Evolutionary conservation across 495 filamentous ascomycete genomes (phyloP).

Genomic region (Penicillium coprophilum): DNA sequence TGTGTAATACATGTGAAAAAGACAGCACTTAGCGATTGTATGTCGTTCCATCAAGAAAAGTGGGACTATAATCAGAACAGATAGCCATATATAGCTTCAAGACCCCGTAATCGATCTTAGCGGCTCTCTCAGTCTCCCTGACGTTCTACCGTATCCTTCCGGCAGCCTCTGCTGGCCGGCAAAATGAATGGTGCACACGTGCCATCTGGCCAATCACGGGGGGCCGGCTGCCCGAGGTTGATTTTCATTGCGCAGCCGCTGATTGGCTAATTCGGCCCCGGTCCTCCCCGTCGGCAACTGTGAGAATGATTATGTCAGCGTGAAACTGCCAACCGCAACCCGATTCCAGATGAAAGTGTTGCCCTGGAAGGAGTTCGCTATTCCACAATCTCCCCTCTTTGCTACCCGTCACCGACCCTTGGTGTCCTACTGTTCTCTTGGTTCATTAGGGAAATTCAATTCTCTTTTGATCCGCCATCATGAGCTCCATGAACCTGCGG

Average conservation of each 20-base stretch:
- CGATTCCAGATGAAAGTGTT: slow-evolving; percentile 25
- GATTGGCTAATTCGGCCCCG: slow-evolving; percentile 39
- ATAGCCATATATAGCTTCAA: not conserved
- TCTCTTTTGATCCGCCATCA: slow-evolving; percentile 44
- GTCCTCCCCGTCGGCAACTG: slow-evolving; percentile 42
- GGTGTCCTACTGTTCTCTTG: slow-evolving; percentile 26
- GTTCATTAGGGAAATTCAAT: slow-evolving; percentile 30
- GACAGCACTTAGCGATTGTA: not conserved
- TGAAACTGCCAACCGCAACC: slow-evolving; percentile 40
- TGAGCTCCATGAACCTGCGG: slow-evolving; percentile 60
- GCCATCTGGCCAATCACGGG: slow-evolving; percentile 34
- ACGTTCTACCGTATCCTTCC: slow-evolving; percentile 12
- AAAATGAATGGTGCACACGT: slow-evolving; percentile 40
- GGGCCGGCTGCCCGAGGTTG: slow-evolving; percentile 35
- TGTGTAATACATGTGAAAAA: not conserved
- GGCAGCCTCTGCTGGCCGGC: slow-evolving; percentile 27
- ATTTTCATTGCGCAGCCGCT: slow-evolving; percentile 33
- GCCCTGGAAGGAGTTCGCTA: slow-evolving; percentile 23
- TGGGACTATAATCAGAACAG: not conserved
- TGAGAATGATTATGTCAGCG: slow-evolving; percentile 41
- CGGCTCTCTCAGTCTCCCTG: not conserved
- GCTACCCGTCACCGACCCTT: slow-evolving; percentile 22
- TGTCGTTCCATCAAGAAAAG: not conserved
- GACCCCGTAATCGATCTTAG: not conserved
- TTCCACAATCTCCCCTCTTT: slow-evolving; percentile 29